A percentile compares a stretch with the other conserved stretches of the same genome.
These are phyloP conservation scores for Gossypium schwendimanii DNA, from an alignment of 441 rosid species.

Conservation along the genomic window DNA sequence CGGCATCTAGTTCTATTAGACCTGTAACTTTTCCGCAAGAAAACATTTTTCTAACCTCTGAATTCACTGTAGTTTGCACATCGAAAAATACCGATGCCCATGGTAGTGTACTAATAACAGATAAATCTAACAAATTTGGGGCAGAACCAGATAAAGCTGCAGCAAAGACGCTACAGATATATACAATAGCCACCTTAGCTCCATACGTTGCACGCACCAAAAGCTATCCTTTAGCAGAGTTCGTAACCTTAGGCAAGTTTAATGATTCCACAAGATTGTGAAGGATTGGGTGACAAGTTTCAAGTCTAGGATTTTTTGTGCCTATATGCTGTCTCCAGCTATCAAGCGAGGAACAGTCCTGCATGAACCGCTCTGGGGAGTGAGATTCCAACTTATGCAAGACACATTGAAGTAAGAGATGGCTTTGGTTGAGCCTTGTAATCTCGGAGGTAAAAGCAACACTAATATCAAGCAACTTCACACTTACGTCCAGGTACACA, in stretches of 20 bases:
- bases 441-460: conserved; percentile 73
- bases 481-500: conserved; percentile 77
- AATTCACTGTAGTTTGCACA: conserved; percentile 48
- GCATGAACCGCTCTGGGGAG: conserved; percentile 34
- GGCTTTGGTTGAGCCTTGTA: conserved; percentile 71
- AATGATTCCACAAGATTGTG: conserved; percentile 46
- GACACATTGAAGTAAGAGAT: conserved; percentile 64
- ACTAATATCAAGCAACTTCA: conserved; percentile 78
- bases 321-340: conserved; percentile 60
- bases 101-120: conserved; percentile 35
- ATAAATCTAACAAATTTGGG: conserved; percentile 39
- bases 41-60: conserved; percentile 33
- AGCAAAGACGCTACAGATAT: conserved; percentile 62
- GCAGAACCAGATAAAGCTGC: conserved; percentile 69
- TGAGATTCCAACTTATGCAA: conserved; percentile 58
- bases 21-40: conserved; percentile 31
- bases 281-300: conserved; percentile 49
- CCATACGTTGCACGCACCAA: conserved; percentile 80
- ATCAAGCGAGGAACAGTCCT: conserved; percentile 54
- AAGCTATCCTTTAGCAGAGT: conserved; percentile 81
- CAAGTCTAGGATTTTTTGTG: conserved; percentile 57
- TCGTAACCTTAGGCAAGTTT: conserved; percentile 77
- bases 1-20: conserved; percentile 62
- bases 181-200: conserved; percentile 70
- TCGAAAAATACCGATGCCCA: conserved; percentile 57